Evolutionary conservation across 2,329 filamentous ascomycete genomes (phyloP).

Genomic region (Periconia sp.): DNA sequence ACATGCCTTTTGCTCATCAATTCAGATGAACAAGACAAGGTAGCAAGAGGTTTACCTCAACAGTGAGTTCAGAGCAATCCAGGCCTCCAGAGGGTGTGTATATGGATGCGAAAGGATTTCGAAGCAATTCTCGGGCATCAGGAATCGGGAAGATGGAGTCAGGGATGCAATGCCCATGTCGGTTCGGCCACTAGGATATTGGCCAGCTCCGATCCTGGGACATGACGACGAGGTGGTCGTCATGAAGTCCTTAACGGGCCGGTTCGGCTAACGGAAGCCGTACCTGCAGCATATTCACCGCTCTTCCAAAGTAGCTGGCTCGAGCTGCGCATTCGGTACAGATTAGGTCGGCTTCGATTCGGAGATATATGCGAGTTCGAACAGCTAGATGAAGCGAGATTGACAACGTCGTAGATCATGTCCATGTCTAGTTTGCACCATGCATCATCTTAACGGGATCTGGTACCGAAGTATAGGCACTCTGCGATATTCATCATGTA

Average conservation of each 20-base stretch:
- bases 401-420: conserved; percentile 21
- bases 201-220: conserved; percentile 3
- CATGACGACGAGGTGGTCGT: conserved; percentile 2
- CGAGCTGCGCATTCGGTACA: conserved; percentile 19
- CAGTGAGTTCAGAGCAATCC: background rate
- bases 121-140: background rate
- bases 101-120: background rate
- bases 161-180: background rate
- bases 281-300: conserved; percentile 34
- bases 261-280: conserved; percentile 15
- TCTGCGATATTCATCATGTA: conserved; percentile 9
- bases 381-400: conserved; percentile 23
- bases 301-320: conserved; percentile 18
- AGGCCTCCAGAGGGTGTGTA: background rate
- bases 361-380: conserved; percentile 20
- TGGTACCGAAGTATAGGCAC: conserved; percentile 7
- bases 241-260: conserved; percentile 1
- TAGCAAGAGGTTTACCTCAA: conserved; percentile 2
- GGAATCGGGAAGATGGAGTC: conserved; percentile 7
- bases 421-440: conserved; percentile 11
- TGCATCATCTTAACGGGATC: conserved; percentile 5
- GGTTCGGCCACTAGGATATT: background rate
- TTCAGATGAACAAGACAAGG: background rate
- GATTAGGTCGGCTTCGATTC: conserved; percentile 30
- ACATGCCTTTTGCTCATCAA: background rate